These are phyloP conservation scores for Candolleomyces eurysporus DNA, from an alignment of 768 basidiomycete species.

Conservation along the genomic window DNA sequence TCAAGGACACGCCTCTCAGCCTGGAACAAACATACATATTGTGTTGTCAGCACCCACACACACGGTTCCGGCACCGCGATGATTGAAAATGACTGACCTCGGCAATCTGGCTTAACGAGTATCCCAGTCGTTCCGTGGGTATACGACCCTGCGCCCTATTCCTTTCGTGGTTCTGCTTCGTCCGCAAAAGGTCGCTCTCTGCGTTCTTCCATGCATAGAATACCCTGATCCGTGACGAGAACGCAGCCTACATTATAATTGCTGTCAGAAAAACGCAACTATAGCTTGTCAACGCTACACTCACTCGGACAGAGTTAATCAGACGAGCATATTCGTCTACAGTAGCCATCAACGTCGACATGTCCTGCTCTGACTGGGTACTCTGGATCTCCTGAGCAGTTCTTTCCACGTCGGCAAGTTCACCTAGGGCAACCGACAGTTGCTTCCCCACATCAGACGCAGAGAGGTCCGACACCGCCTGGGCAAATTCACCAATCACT, in stretches of 20 bases:
- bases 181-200: conserved; percentile 71
- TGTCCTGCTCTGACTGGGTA: conserved; percentile 78
- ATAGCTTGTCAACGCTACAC: conserved; percentile 22
- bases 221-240: conserved; percentile 80
- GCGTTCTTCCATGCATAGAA: conserved; percentile 80
- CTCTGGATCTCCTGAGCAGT: conserved; percentile 73
- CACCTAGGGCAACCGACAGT: conserved; percentile 65
- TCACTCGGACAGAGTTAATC: conserved; percentile 80
- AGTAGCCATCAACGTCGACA: conserved; percentile 76
- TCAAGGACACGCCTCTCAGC: conserved; percentile 84
- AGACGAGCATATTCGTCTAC: conserved; percentile 94
- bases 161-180: conserved; percentile 77
- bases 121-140: conserved; percentile 65
- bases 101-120: conserved; percentile 75
- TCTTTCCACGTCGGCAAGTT: conserved; percentile 71
- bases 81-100: conserved; percentile 52
- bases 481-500: conserved; percentile 78
- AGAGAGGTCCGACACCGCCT: conserved; percentile 66
- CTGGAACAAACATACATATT: conserved; percentile 40
- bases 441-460: conserved; percentile 74
- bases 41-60: neutral
- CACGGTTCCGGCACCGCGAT: neutral
- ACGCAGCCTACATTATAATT: conserved; percentile 61
- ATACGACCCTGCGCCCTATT: conserved; percentile 74
- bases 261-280: neutral